phyloP scores from a whole-genome alignment of 352 stramenopile genomes.

The Pythium brachiatum region DNA sequence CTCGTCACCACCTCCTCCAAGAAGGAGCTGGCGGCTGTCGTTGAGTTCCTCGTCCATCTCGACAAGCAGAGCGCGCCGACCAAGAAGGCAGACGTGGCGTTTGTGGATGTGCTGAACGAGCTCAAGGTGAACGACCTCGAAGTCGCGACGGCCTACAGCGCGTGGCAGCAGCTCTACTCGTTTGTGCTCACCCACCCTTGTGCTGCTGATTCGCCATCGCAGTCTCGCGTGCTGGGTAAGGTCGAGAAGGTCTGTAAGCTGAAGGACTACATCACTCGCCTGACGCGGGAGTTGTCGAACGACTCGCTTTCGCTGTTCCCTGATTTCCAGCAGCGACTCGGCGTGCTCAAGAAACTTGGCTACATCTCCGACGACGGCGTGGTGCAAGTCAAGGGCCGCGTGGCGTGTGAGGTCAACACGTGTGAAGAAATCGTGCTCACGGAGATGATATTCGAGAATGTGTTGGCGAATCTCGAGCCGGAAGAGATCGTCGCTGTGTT shows the following conservation, averaged over 20 bases:
- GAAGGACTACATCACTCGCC: slow-evolving; percentile 53
- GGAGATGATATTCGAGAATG: slow-evolving; percentile 99
- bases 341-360: slow-evolving; percentile 91
- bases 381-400: slow-evolving; percentile 95
- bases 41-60: slow-evolving; percentile 74
- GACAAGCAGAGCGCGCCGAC: slow-evolving; percentile 57
- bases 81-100: slow-evolving; percentile 43
- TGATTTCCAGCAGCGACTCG: slow-evolving; percentile 95
- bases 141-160: slow-evolving; percentile 56
- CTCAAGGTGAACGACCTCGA: slow-evolving; percentile 83
- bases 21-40: slow-evolving; percentile 67
- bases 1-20: slow-evolving; percentile 60
- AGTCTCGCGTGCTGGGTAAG: slow-evolving; percentile 52
- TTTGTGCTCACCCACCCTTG: slow-evolving; percentile 53
- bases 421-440: slow-evolving; percentile 97
- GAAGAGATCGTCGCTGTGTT: slow-evolving; percentile 97
- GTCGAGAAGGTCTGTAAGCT: slow-evolving; percentile 78
- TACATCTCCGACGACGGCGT: slow-evolving; percentile 90
- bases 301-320: slow-evolving; percentile 95
- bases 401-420: slow-evolving; percentile 98
- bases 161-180: slow-evolving; percentile 59
- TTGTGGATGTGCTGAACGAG: slow-evolving; percentile 69
- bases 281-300: slow-evolving; percentile 73
- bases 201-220: slow-evolving; percentile 24
- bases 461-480: slow-evolving; percentile 95